Evolutionary conservation across 805 yeast genomes (phyloP), one percentile per base, ranked within the genome.

Genomic region (Brettanomyces bruxellensis): DNA sequence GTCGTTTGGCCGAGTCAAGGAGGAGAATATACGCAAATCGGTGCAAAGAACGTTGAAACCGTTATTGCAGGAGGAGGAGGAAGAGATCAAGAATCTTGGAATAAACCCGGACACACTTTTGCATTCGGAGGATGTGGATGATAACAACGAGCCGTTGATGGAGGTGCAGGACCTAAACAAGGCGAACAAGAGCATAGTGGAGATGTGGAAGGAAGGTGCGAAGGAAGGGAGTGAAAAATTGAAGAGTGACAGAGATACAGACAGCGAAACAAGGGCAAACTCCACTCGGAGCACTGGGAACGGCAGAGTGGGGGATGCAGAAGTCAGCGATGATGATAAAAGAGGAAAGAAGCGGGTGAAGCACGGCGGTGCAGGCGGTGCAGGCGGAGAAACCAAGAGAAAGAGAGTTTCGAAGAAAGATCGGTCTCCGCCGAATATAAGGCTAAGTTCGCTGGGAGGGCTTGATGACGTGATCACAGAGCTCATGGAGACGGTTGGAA

Each of bases 401-500:
- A 44, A 50, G n/a, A 65, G 62, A 58, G 59, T 56, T 46, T 72
- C 70, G 48, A 73, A 74, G 50, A n/a, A n/a, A n/a, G 83, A 81
- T 56, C 76, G 86, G 66, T 67, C 82, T 12, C 86, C 89, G 35
- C 95, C 96, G 22, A 66, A 75, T 2, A 64, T 81, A 1, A 78
- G 82, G 3, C 67, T 93, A 28, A 71, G 84, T 4, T 80, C 88
- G 32, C 67, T 93, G 12, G 99, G 99, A 25, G 99, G 99, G 2
- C 78, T 93, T 66, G 95, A 84, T 52, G 79, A 76, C 46, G 81
- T 90, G n/a, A 79, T 90, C 24, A 76, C 86, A 4, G 93, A 90
- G 61, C 70, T 93, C 22, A 80, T 86, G 83, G 98, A 93, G 62
- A 70, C 89, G 36, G 84, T 93, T 1, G 96, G 95, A 1, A 71